Base-by-base conservation (phyloP, 2,329 filamentous ascomycete genomes). In the Pseudocercospora fuligena region DNA sequence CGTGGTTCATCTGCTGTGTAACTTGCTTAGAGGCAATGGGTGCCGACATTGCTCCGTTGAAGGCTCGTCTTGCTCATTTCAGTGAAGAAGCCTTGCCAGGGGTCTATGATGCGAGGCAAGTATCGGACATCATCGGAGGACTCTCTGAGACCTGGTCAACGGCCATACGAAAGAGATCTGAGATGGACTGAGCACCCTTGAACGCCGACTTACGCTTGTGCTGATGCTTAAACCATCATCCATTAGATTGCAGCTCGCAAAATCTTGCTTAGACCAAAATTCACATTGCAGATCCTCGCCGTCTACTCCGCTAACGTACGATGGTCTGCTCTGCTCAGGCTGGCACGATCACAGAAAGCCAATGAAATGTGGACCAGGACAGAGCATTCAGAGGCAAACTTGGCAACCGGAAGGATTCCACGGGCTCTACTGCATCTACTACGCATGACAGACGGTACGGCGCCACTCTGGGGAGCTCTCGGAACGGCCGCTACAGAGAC, bases 391-490 rank as follows among this genome's bases (percentile, higher is more conserved):
- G 25, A 25, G 23, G 23, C 21, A 29, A 54, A 7, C 21, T 27
- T 19, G 16, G 25, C 51, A 29, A 9, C 6, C 51, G 21, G 51
- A 25, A 54, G 16, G 51, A 3, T 29, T 5, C 51, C 51, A 54
- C 51, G 51, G 51, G 21, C 51, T 29, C 51, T 54, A 29, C 21
- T 54, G 51, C 51, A 54, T 54, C 51, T 29, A 36, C 33, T 36
- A 27, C 4, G 21, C 51, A 54, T 54, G 51, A 54, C 51, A 54
- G 51, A 29, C 51, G 51, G 51, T 29, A 31, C 51, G 23, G 51
- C 51, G 51, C 25, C 14, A n/a, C 51, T 29, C 51, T 54, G 25
- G 51, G 51, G 51, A 54, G 25, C 21, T 54, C 9, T 54, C 51
- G 51, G 51, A 14, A n/a, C 51, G 25, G 51, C 25, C 21, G 25